Evolutionary conservation across 495 filamentous ascomycete genomes (phyloP).

Genomic region (Tuber magnatum): DNA sequence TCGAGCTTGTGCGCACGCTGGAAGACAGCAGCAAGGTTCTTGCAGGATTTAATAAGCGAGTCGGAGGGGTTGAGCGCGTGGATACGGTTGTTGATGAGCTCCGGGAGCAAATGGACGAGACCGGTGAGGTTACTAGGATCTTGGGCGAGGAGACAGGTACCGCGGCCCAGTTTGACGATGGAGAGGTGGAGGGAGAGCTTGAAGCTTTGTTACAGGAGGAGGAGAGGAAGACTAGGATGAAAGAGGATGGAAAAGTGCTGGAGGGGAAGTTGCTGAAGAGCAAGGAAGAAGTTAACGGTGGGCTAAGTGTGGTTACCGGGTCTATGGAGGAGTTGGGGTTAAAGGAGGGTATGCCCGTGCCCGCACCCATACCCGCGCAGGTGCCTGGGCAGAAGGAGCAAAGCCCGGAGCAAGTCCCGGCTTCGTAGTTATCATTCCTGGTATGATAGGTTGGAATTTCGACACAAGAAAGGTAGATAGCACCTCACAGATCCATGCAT

Average conservation of each 20-base stretch:
- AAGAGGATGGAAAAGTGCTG: conserved; percentile 29
- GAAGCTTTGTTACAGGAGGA: conserved; percentile 65
- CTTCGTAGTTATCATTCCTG: conserved; percentile 13
- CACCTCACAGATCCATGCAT: not conserved
- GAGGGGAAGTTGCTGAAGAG: conserved; percentile 41
- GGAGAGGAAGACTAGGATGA: conserved; percentile 45
- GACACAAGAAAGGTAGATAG: not conserved
- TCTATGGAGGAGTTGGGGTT: conserved; percentile 43
- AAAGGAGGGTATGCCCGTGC: conserved; percentile 12
- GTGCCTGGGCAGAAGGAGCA: conserved; percentile 39
- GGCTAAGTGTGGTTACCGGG: conserved; percentile 42
- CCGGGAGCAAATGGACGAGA: conserved; percentile 69
- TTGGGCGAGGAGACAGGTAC: conserved; percentile 49
- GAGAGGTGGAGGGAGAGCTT: conserved; percentile 81
- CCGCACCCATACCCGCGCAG: conserved; percentile 1
- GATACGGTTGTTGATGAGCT: conserved; percentile 66
- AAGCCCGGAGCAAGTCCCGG: conserved; percentile 29
- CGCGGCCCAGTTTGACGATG: conserved; percentile 60
- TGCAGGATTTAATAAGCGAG: conserved; percentile 61
- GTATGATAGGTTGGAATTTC: not conserved
- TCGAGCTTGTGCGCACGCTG: conserved; percentile 74
- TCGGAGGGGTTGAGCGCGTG: conserved; percentile 69
- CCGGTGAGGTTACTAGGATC: conserved; percentile 72
- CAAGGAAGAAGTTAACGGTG: conserved; percentile 23
- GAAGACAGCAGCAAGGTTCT: conserved; percentile 65